Conservation (phyloP, 164 flowering plant genomes). For the Stephania japonica region DNA sequence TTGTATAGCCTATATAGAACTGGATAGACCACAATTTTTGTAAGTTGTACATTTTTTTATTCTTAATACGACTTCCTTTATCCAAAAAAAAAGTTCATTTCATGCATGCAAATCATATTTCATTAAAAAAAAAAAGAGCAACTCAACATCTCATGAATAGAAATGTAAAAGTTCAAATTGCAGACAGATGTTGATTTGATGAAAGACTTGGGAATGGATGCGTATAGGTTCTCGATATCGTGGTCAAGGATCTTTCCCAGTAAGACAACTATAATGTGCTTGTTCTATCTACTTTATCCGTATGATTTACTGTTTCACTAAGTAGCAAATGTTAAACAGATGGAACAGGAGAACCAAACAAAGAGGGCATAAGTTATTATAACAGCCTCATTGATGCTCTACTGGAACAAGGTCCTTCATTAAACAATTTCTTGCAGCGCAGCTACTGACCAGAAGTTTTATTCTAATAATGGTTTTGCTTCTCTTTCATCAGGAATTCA, state of each 20-base stretch:
- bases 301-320: background rate
- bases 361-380: constrained; percentile 68
- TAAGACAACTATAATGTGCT: constrained; percentile 24
- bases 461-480: background rate
- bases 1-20: too few species aligned
- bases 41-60: too few species aligned
- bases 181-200: constrained; percentile 77
- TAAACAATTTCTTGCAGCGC: background rate
- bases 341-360: constrained; percentile 75
- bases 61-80: too few species aligned
- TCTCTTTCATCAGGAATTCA: constrained; percentile 48
- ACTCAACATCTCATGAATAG: background rate
- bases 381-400: constrained; percentile 75
- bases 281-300: background rate
- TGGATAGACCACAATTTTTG: too few species aligned
- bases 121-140: background rate
- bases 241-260: constrained; percentile 92
- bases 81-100: background rate
- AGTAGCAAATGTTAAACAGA: constrained; percentile 31
- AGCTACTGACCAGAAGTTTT: background rate
- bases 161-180: background rate
- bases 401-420: constrained; percentile 52
- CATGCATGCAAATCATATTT: background rate
- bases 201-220: constrained; percentile 85
- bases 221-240: constrained; percentile 86